Percentiles rank a stretch among this genome's conserved stretches.
Conservation (phyloP, 331 rosid genomes). For the Malus hybrid region DNA sequence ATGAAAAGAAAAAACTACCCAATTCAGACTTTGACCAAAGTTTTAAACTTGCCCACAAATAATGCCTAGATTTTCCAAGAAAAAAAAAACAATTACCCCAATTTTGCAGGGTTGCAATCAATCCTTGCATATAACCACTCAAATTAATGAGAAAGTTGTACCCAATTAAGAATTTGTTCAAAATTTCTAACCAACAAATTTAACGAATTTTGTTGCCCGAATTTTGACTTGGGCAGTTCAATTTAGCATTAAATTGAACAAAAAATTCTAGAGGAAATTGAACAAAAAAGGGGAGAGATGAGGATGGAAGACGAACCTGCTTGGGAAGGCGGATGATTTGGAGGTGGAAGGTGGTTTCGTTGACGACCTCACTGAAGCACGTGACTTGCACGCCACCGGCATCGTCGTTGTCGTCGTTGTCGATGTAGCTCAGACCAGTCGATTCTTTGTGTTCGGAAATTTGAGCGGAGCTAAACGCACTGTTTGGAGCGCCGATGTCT, state of each 20-base stretch:
- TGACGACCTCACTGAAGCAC: slow-evolving; percentile 56
- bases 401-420: background rate
- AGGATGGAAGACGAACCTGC: slow-evolving; percentile 37
- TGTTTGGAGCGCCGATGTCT: background rate
- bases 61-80: too few species aligned
- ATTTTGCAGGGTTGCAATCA: too few species aligned
- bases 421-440: background rate
- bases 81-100: too few species aligned
- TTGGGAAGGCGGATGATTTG: slow-evolving; percentile 70
- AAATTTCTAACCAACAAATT: background rate
- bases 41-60: too few species aligned
- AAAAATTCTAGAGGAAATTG: too few species aligned
- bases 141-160: background rate
- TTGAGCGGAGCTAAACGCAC: background rate
- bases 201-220: background rate
- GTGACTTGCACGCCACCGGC: slow-evolving; percentile 38
- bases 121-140: background rate
- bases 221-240: background rate
- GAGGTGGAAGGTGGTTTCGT: slow-evolving; percentile 70
- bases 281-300: background rate
- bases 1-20: too few species aligned
- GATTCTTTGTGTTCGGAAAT: background rate
- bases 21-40: too few species aligned
- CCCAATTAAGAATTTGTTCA: background rate
- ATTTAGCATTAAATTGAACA: background rate